Percentiles rank a stretch among this genome's conserved stretches.
phyloP scores from a whole-genome alignment of 2,329 filamentous ascomycete species.

The Penicillium expansum region DNA sequence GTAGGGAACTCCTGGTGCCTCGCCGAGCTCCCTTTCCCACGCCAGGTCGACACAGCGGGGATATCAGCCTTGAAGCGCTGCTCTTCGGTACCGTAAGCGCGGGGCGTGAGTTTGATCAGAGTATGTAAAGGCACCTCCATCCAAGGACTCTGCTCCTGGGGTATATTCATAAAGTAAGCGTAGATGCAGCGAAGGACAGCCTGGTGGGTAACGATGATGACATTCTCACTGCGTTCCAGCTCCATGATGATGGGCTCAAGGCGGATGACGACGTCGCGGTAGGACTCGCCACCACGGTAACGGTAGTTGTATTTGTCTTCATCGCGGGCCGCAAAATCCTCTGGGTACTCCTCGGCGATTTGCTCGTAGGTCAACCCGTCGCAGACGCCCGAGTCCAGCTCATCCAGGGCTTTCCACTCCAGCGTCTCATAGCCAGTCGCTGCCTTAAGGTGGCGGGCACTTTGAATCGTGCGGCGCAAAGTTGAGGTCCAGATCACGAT shows the following conservation, averaged over 20 bases:
- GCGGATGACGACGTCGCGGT: conserved; percentile 95
- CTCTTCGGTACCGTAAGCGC: conserved; percentile 90
- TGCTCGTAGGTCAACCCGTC: conserved; percentile 95
- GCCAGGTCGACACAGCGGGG: conserved; percentile 92
- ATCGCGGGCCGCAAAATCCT: conserved; percentile 92
- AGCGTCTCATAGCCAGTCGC: conserved; percentile 78
- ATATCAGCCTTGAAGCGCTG: conserved; percentile 86
- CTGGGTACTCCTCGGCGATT: conserved; percentile 85
- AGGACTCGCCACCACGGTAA: conserved; percentile 92
- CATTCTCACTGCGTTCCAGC: conserved; percentile 90
- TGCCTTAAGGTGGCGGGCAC: conserved; percentile 73
- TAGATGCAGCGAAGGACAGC: conserved; percentile 96
- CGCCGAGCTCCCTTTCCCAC: conserved; percentile 87
- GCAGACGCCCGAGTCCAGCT: conserved; percentile 94
- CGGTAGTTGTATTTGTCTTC: conserved; percentile 99
- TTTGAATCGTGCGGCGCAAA: conserved; percentile 82
- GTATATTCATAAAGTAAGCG: conserved; percentile 97
- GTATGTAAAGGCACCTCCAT: conserved; percentile 98
- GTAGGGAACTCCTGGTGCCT: conserved; percentile 65
- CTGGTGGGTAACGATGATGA: conserved; percentile 96
- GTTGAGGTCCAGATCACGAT: conserved; percentile 75
- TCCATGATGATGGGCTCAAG: conserved; percentile 99
- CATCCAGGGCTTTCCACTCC: conserved; percentile 97
- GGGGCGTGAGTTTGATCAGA: conserved; percentile 91
- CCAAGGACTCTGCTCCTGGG: conserved; percentile 90